Base-by-base conservation (phyloP, 2,329 filamentous ascomycete genomes). In the Graphiopsis chlorocephala region DNA sequence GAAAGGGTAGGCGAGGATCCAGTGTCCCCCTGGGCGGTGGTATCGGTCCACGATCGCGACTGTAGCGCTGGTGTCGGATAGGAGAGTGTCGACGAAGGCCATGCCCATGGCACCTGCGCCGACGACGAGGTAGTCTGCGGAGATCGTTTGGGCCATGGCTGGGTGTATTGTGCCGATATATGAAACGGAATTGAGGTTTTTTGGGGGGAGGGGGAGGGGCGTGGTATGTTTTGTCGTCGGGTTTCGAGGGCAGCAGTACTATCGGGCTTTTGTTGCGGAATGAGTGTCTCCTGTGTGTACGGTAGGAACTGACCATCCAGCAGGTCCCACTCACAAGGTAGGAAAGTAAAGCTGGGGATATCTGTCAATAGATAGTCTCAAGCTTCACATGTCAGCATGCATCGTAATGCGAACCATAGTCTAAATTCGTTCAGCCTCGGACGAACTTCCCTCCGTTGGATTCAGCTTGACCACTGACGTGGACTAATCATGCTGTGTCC, bases 51-150 rank as follows among this genome's bases (percentile, higher is more conserved):
- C 57, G 2, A 70, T 65, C 6, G 57, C 64, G 6, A 66, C 31
- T 2, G 64, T 68, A 10, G 64, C 56, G 10, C 64, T 33, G 25
- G 57, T 63, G 26, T 67, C 65, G 38, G 35, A 62, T 17, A 33
- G 23, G 10, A 69, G 48, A 12, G 66, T 66, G 55, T 70, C 68
- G 23, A 65, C 66, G 28, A 70, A 70, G 11, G 67, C 68, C 61
- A 70, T 65, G n/a, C 67, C 67, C 66, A 69, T 69, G 6, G 68
- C 68, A 7, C 68, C 68, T 11, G 68, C 65, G 5, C 68, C 68
- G 29, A 69, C 59, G 62, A 70, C 63, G 3, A 69, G 60, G 50
- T 68, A 70, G 20, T 69, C 67, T 6, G 53, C 64, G 12, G n/a
- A n/a, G 12, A 57, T 29, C 2, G 10, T 12, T 5, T 31, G 10